Evolutionary conservation across 768 basidiomycete genomes (phyloP).

Genomic region (Auricularia heimuer): DNA sequence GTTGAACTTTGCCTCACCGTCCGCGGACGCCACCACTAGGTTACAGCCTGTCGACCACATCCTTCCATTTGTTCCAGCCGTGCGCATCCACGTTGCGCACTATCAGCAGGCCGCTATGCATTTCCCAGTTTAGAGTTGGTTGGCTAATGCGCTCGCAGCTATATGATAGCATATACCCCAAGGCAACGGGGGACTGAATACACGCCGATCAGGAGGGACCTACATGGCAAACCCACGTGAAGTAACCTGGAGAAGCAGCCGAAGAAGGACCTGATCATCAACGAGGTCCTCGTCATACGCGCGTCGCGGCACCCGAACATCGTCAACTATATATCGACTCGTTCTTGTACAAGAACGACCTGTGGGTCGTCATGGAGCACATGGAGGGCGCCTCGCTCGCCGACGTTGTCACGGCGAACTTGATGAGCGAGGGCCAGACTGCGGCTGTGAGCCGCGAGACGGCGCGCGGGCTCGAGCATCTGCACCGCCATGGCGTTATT

Average conservation of each 20-base stretch:
- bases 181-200: no score
- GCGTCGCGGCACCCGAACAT: conserved; percentile 96
- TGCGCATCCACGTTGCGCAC: no score
- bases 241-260: conserved; percentile 99
- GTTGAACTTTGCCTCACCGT: no score
- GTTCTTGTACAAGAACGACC: conserved; percentile 93
- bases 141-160: no score
- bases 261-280: conserved; percentile 99
- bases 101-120: no score
- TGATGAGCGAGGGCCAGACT: conserved; percentile 99
- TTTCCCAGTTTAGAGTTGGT: no score
- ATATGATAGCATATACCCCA: no score
- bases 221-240: conserved; percentile 98
- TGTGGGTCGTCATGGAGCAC: conserved; percentile 99
- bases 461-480: conserved; percentile 84
- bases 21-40: no score
- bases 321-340: conserved; percentile 96
- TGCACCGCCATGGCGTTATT: conserved; percentile 94
- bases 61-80: no score
- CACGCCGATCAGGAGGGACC: conserved; percentile 67
- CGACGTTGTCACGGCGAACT: conserved; percentile 88
- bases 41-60: no score
- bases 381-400: conserved; percentile 96
- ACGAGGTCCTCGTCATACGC: conserved; percentile 99
- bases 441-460: conserved; percentile 84